Base-by-base conservation (phyloP, 208 protist genomes). In the Sergeia podlipaevii region DNA sequence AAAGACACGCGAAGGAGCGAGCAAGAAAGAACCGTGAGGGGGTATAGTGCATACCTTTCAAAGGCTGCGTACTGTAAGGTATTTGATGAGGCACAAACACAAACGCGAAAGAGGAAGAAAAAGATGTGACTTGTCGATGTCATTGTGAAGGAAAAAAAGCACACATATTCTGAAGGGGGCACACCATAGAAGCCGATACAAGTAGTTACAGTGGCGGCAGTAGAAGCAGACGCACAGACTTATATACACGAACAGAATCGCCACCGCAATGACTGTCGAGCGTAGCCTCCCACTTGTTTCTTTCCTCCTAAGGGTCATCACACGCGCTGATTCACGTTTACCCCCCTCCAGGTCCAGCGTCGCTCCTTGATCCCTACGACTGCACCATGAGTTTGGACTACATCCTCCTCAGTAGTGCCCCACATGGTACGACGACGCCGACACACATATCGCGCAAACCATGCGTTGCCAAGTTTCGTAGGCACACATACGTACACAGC, bases 341-440 rank as follows among this genome's bases (percentile, higher is more conserved):
- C n/a, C n/a, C n/a, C 65, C 30, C 42, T 70, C 72, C 80, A 76
- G 51, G 54, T 51, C 86, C 86, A 94, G 30, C 74, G 70, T 6
- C 86, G 82, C 66, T 91, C 82, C 42, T 74, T 78, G 72, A 94
- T 77, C 2, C 86, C 86, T 28, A 84, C 77, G 10, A 94, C 75
- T 17, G 55, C 50, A 62, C 65, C 29, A 41, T 63, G 41, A 66
- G 34, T 27, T 41, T 37, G 55, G 30, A 89, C 73, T 1, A 72
- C 86, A 34, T 94, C 86, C 44, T 90, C 67, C 55, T 90, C 86
- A 0, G 80, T 80, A 11, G 78, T 86, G 0, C 82, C 86, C 86
- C 86, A 94, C 32, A 91, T 61, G 21, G n/a, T 49, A 24, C 74
- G 55, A 7, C 86, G 81, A 0, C 74, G 63, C 33, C 52, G 33